Conservation (phyloP, 441 rosid species). For the Arabidopsis lyrata region DNA sequence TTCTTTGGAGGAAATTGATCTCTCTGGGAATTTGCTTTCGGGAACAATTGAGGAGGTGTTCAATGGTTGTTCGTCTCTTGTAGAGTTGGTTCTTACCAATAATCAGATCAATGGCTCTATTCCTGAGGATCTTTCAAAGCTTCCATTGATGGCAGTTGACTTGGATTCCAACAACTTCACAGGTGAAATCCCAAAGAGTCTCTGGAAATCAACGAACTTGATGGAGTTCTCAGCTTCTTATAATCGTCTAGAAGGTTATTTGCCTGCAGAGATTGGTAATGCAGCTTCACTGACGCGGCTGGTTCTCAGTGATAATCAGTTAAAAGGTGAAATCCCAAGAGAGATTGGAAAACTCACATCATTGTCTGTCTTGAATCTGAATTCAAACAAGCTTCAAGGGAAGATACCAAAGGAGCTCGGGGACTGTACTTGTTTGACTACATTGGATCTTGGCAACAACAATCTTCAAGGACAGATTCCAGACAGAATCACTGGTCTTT, state of each 20-base stretch:
- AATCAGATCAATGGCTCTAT: constrained; percentile 69
- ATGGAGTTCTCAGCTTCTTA: constrained; percentile 86
- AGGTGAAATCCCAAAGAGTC: constrained; percentile 64
- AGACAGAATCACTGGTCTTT: constrained; percentile 56
- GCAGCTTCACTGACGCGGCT: constrained; percentile 65
- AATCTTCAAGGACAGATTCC: constrained; percentile 77
- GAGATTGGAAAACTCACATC: constrained; percentile 72
- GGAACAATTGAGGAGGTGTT: constrained; percentile 75
- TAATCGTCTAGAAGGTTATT: constrained; percentile 68
- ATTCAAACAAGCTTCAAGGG: constrained; percentile 71
- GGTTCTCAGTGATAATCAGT: constrained; percentile 64
- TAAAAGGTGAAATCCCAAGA: constrained; percentile 66
- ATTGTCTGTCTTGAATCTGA: constrained; percentile 75
- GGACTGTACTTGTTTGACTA: constrained; percentile 66
- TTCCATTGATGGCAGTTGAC: constrained; percentile 76
- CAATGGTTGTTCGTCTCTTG: constrained; percentile 62
- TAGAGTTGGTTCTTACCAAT: constrained; percentile 61
- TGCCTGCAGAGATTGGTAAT: constrained; percentile 66
- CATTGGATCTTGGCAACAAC: constrained; percentile 87
- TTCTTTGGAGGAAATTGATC: constrained; percentile 64
- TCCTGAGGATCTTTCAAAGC: constrained; percentile 72
- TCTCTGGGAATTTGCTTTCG: constrained; percentile 61
- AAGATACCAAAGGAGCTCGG: constrained; percentile 72
- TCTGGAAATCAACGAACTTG: constrained; percentile 69
- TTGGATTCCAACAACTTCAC: constrained; percentile 82